A percentile compares a stretch with the other conserved stretches of the same genome.
These are phyloP conservation scores for Saussurea involucrata DNA, from an alignment of 129 eudicot genomes.

Conservation along the genomic window DNA sequence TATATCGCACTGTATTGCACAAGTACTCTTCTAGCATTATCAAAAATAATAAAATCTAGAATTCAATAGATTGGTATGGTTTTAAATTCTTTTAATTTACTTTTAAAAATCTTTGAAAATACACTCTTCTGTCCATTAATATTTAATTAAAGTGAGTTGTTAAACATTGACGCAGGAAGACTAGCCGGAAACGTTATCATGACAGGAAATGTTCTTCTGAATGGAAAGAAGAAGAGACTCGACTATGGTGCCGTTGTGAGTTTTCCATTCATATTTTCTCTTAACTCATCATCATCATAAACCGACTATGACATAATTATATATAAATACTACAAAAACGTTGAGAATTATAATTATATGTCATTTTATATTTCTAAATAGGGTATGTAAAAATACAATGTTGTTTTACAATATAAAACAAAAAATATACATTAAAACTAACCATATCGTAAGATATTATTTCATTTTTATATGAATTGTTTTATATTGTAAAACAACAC, in stretches of 20 bases:
- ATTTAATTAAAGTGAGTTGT: background rate
- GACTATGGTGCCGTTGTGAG: slow-evolving; percentile 69
- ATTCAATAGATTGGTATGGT: background rate
- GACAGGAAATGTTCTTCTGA: slow-evolving; percentile 72
- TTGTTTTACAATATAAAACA: too few relatives aligned
- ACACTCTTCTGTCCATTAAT: too few relatives aligned
- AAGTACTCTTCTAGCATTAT: too few relatives aligned
- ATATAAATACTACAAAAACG: background rate
- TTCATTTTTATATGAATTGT: too few relatives aligned
- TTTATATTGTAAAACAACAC: too few relatives aligned
- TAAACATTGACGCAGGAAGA: slow-evolving; percentile 47
- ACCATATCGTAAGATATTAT: too few relatives aligned
- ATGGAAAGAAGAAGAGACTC: slow-evolving; percentile 64
- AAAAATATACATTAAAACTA: too few relatives aligned
- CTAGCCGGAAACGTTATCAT: slow-evolving; percentile 59
- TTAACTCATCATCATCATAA: background rate
- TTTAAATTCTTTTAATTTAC: too few relatives aligned
- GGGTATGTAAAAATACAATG: too few relatives aligned
- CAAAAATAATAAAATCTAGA: too few relatives aligned
- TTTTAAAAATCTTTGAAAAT: background rate
- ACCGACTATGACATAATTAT: background rate
- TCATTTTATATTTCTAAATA: too few relatives aligned
- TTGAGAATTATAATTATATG: background rate
- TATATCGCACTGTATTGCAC: too few relatives aligned
- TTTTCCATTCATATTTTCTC: background rate